A percentile compares a stretch with the other conserved stretches of the same genome.
phyloP scores from a whole-genome alignment of 306 rosid species.

The Psophocarpus tetragonolobus region DNA sequence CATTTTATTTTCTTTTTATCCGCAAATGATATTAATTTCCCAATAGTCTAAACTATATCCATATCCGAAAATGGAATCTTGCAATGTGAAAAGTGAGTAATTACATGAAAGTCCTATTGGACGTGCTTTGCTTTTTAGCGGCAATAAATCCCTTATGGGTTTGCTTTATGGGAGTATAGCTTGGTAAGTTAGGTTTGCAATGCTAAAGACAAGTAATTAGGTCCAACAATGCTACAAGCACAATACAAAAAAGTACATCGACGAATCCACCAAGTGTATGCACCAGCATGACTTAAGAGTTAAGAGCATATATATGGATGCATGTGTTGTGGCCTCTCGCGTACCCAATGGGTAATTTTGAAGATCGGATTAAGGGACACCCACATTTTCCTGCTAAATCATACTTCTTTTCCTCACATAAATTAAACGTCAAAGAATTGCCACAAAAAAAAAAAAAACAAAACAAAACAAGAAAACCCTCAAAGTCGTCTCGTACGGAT shows the following conservation, averaged over 20 bases:
- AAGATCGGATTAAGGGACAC: neutral
- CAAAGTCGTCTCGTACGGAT: neutral
- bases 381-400: no score
- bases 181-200: neutral
- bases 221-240: neutral
- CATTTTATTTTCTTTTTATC: neutral
- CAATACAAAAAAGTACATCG: slow-evolving; percentile 10
- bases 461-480: no score
- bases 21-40: slow-evolving; percentile 18
- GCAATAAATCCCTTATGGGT: slow-evolving; percentile 4
- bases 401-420: neutral
- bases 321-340: slow-evolving; percentile 19
- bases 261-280: slow-evolving; percentile 10
- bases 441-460: neutral
- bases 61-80: slow-evolving; percentile 33
- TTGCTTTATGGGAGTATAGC: neutral
- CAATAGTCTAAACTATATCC: slow-evolving; percentile 8
- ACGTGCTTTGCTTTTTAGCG: slow-evolving; percentile 19
- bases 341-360: slow-evolving; percentile 6
- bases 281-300: neutral
- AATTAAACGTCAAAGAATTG: neutral
- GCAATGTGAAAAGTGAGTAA: slow-evolving; percentile 23
- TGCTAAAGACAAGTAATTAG: neutral
- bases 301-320: neutral
- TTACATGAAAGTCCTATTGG: slow-evolving; percentile 16